phyloP scores from a whole-genome alignment of 768 basidiomycete species.

The Lenzites betulinus region DNA sequence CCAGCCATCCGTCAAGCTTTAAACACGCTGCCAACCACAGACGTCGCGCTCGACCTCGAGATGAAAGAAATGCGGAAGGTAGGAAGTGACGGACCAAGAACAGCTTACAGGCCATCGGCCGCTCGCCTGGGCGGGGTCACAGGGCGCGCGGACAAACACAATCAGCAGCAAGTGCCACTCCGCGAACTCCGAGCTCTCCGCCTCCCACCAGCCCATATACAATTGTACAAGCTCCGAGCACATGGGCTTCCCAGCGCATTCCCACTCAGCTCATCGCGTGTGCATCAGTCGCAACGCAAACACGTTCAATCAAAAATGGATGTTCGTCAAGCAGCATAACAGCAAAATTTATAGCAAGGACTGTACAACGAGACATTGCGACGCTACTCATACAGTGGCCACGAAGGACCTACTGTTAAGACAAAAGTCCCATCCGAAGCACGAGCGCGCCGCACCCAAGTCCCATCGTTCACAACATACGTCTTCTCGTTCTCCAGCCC shows the following conservation, averaged over 20 bases:
- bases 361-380: constrained; percentile 95
- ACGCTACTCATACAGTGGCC: constrained; percentile 64
- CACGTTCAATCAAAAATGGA: background rate
- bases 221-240: too few species aligned
- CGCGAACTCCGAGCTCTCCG: background rate
- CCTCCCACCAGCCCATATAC: too few species aligned
- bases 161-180: background rate
- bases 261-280: background rate
- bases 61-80: background rate
- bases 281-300: too few species aligned
- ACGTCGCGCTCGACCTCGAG: background rate
- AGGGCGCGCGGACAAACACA: background rate
- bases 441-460: constrained; percentile 82
- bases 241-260: too few species aligned
- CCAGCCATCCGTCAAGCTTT: constrained; percentile 61
- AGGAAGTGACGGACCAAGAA: background rate
- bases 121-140: constrained; percentile 7
- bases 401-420: constrained; percentile 59
- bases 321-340: background rate
- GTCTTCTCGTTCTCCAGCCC: constrained; percentile 67
- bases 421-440: constrained; percentile 38
- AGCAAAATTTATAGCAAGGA: constrained; percentile 14
- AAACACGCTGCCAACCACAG: constrained; percentile 1
- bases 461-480: constrained; percentile 58
- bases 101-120: background rate